phyloP scores from a whole-genome alignment of 306 rosid species.

The Begonia peltatifolia region DNA sequence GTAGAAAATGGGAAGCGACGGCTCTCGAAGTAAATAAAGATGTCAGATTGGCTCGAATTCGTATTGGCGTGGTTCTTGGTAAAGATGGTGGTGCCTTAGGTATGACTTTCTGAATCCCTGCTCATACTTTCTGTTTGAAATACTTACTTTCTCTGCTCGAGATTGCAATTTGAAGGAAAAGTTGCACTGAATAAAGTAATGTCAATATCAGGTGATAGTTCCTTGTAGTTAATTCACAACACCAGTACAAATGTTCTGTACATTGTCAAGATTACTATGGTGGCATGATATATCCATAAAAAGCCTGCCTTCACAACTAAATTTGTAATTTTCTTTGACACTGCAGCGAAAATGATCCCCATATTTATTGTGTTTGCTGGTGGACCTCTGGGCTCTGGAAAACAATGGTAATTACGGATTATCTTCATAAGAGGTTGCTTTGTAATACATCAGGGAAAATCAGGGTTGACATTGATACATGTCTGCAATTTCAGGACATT shows the following conservation, averaged over 20 bases:
- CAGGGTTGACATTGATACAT: too few relatives aligned
- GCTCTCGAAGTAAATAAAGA: constrained; percentile 60
- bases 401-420: constrained; percentile 59
- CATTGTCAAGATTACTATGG: too few relatives aligned
- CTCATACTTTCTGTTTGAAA: constrained; percentile 1
- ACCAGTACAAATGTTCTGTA: too few relatives aligned
- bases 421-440: neutral
- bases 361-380: constrained; percentile 92
- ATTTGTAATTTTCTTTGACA: constrained; percentile 12
- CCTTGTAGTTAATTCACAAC: too few relatives aligned
- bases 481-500: too few relatives aligned
- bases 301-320: neutral
- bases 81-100: constrained; percentile 99
- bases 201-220: too few relatives aligned
- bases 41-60: constrained; percentile 68
- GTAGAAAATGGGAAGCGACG: constrained; percentile 89
- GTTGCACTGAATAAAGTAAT: too few relatives aligned
- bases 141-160: neutral
- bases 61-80: constrained; percentile 97
- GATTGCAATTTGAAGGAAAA: neutral
- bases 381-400: constrained; percentile 94
- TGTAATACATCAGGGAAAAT: too few relatives aligned
- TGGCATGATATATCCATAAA: neutral
- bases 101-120: constrained; percentile 10
- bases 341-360: constrained; percentile 95